Conservation (phyloP, 345 rosid genomes). For the Citrus hindsii region DNA sequence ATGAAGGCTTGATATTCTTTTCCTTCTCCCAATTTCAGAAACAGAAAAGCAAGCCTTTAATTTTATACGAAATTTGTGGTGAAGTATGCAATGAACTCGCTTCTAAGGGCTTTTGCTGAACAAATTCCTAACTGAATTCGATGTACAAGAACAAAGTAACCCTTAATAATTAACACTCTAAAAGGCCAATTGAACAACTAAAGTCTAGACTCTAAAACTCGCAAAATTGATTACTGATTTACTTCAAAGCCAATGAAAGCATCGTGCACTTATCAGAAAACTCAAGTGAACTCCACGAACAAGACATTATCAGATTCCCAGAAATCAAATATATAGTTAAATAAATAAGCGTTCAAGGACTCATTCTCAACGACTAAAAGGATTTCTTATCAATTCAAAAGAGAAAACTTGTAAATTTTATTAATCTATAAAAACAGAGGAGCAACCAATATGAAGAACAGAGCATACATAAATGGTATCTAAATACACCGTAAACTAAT, state of each 20-base stretch:
- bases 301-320: too few species aligned
- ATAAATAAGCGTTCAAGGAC: too few species aligned
- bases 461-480: neutral
- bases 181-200: neutral
- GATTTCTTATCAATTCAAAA: too few species aligned
- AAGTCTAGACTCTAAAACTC: neutral
- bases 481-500: neutral
- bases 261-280: too few species aligned
- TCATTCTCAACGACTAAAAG: too few species aligned
- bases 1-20: neutral
- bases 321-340: too few species aligned
- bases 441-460: neutral
- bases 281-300: too few species aligned
- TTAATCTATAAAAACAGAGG: neutral
- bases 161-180: neutral
- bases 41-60: neutral
- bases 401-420: neutral
- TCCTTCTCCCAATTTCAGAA: neutral
- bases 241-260: too few species aligned
- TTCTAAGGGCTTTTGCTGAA: neutral
- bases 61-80: neutral
- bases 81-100: neutral
- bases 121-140: neutral
- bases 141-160: neutral
- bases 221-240: neutral